A percentile compares a stretch with the other conserved stretches of the same genome.
phyloP scores from a whole-genome alignment of 768 basidiomycete species.

The Cyathus striatus region DNA sequence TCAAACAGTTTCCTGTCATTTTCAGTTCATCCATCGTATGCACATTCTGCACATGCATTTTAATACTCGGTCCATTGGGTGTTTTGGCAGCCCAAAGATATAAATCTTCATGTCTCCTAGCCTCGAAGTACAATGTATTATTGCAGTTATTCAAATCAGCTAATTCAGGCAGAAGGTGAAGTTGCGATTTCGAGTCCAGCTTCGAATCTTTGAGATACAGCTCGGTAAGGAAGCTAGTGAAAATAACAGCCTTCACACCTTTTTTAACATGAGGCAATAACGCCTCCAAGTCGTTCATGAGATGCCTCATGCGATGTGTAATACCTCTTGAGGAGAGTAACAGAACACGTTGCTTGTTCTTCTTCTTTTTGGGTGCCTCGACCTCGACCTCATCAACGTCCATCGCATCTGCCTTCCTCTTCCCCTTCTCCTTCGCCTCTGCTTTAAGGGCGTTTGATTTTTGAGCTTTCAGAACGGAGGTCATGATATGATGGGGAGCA shows the following conservation, averaged over 20 bases:
- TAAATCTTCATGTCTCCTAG: conserved; percentile 90
- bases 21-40: conserved; percentile 99
- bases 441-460: conserved; percentile 49
- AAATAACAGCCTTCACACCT: conserved; percentile 44
- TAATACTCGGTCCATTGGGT: conserved; percentile 95
- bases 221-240: not conserved
- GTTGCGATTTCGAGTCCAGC: conserved; percentile 93
- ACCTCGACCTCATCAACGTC: conserved; percentile 3
- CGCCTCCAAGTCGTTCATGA: conserved; percentile 91
- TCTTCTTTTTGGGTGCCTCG: conserved; percentile 45
- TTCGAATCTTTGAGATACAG: conserved; percentile 69
- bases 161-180: conserved; percentile 89
- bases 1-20: conserved; percentile 98
- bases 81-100: conserved; percentile 97
- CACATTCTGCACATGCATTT: conserved; percentile 96
- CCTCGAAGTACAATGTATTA: conserved; percentile 96
- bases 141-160: conserved; percentile 98
- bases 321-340: conserved; percentile 90
- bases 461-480: conserved; percentile 59
- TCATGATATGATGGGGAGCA: no score
- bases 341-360: conserved; percentile 94
- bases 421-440: conserved; percentile 53
- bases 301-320: conserved; percentile 93
- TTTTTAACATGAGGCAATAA: conserved; percentile 95
- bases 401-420: conserved; percentile 57